Percentiles rank a stretch among this genome's conserved stretches.
Evolutionary conservation across 345 rosid genomes (phyloP).

Genomic region (Acer saccharum): DNA sequence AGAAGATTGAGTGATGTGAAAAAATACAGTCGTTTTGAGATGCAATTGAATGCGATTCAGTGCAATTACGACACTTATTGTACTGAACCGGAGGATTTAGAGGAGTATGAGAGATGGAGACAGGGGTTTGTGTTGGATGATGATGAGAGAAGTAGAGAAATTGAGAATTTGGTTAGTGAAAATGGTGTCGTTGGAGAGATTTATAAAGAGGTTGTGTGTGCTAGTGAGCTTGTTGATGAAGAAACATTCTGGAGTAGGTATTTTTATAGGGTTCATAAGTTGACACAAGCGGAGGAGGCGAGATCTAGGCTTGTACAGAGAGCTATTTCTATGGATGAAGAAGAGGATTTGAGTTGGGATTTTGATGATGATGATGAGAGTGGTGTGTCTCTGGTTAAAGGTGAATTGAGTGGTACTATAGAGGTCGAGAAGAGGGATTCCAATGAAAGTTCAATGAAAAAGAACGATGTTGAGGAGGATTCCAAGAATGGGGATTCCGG

Average conservation of each 20-base stretch:
- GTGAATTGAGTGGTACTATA: conserved; percentile 7
- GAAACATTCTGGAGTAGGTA: conserved; percentile 67
- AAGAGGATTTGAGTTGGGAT: conserved; percentile 86
- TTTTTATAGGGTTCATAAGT: conserved; percentile 52
- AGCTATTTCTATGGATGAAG: conserved; percentile 60
- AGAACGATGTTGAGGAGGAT: no score
- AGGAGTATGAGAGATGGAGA: conserved; percentile 58
- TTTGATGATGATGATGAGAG: conserved; percentile 51
- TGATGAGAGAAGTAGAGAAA: conserved; percentile 38
- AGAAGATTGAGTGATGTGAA: conserved; percentile 28
- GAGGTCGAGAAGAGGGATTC: conserved; percentile 6
- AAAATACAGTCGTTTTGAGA: conserved; percentile 69
- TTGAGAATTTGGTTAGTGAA: conserved; percentile 37
- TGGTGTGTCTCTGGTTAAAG: conserved; percentile 10
- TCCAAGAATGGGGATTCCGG: background rate
- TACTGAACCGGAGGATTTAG: conserved; percentile 55
- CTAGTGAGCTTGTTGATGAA: conserved; percentile 47
- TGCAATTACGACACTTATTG: conserved; percentile 49
- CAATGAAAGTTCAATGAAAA: no score
- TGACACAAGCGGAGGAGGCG: conserved; percentile 64
- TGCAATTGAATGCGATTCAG: conserved; percentile 57
- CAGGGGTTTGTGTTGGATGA: conserved; percentile 52
- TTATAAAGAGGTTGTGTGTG: conserved; percentile 40
- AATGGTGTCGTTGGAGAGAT: conserved; percentile 42
- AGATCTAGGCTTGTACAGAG: conserved; percentile 65